Evolutionary conservation across 495 filamentous ascomycete species (phyloP), one percentile per base, ranked within the genome.

Genomic region (Cenococcum geophilum): DNA sequence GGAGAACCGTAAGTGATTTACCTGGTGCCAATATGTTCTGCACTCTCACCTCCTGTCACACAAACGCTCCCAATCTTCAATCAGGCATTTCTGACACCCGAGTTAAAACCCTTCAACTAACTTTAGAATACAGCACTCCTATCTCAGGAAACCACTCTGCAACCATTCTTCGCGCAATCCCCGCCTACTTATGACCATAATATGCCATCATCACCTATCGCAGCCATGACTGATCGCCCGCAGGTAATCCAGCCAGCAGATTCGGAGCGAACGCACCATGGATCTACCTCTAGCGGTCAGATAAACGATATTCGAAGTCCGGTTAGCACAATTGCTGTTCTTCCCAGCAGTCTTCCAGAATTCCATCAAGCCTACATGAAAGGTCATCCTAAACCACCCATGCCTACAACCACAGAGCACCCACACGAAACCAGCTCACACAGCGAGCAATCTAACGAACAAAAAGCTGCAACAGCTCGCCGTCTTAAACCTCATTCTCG

Each of bases 341-440:
- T 98, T 18, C 90, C 95, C 5, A 95, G 88, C 57, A 95, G 89
- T 73, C 74, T 97, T 54, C 89, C 93, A 3, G 84, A 88, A 14
- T 95, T 93, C 54, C 95, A 97, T 71, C 84, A 83, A 40, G 91
- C 91, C 35, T 89, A 86, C 60, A 95, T 98, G 86, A 86, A 89
- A 48, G 76, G 77, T 20, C 70, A 79, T 5, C 66, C 63, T n/a
- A 68, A 71, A 40, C 57, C 58, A 18, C 50, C 58, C 1, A 25
- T 34, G 36, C 48, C 52, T n/a, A 47, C 22, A 1, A 48, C 58
- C 49, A 16, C 43, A 59, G 57, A 64, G 11, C 16, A 14, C 1
- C 57, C 55, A 16, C n/a, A 18, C 20, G 25, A 11, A 32, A 21
- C 27, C 4, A 55, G 50, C 21, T 52, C 69, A 10, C 20, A 4